Evolutionary conservation across 1,139 yeast species (phyloP).

Genomic region (Lodderomyces orthopsilosis): DNA sequence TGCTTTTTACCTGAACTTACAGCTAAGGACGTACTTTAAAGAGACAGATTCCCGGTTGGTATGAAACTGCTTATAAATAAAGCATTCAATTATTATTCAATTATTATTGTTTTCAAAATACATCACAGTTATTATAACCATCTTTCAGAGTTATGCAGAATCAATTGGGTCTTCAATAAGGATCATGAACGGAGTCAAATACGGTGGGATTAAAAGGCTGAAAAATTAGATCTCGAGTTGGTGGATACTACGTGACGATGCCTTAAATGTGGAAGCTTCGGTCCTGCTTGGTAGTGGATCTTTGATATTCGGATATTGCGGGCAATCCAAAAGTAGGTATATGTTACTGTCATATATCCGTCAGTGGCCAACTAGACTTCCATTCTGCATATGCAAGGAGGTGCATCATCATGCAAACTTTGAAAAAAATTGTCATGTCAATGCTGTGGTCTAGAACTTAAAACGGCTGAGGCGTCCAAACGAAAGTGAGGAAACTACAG

Average conservation of each 20-base stretch:
- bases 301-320: not conserved
- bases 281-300: not conserved
- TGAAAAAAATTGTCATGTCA: not conserved
- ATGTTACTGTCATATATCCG: not conserved
- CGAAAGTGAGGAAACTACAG: not conserved
- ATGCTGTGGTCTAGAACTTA: not conserved
- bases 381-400: not conserved
- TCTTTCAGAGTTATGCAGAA: not conserved
- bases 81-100: not conserved
- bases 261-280: no score
- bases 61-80: not conserved
- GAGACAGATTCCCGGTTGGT: not conserved
- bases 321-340: not conserved
- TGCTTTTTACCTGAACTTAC: not conserved
- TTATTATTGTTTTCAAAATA: not conserved
- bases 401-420: not conserved
- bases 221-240: no score
- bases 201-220: no score
- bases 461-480: conserved; percentile 1
- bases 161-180: no score
- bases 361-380: not conserved
- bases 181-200: no score
- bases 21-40: not conserved
- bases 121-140: not conserved
- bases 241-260: no score